These are phyloP conservation scores for Moniliophthora roreri DNA, from an alignment of 1,284 basidiomycete species.

Conservation along the genomic window DNA sequence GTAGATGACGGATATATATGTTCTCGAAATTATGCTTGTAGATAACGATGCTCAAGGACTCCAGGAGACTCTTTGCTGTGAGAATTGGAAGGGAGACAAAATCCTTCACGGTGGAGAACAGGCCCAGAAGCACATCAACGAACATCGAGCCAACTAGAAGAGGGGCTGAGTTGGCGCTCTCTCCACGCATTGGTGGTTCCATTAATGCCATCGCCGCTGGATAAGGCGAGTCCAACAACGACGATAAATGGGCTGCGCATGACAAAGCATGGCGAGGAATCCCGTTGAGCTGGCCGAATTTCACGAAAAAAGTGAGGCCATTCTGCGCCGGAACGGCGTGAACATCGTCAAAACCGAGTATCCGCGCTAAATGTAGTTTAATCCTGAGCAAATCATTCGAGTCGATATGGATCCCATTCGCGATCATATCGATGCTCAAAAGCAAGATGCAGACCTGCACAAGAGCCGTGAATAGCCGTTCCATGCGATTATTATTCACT, in stretches of 20 bases:
- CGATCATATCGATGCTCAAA: constrained; percentile 62
- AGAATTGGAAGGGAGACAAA: constrained; percentile 47
- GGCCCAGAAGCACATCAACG: constrained; percentile 54
- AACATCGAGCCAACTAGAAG: constrained; percentile 61
- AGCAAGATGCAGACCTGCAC: constrained; percentile 53
- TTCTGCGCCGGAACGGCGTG: constrained; percentile 41
- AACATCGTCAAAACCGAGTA: constrained; percentile 56
- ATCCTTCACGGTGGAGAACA: constrained; percentile 45
- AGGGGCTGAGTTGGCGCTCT: constrained; percentile 42
- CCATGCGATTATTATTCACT: constrained; percentile 17
- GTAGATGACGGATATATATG: constrained; percentile 48
- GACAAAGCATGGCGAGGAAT: constrained; percentile 46
- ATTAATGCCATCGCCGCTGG: constrained; percentile 45
- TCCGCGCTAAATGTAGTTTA: constrained; percentile 56
- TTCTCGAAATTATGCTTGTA: constrained; percentile 71
- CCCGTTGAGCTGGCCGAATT: constrained; percentile 44
- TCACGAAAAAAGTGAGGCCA: constrained; percentile 51
- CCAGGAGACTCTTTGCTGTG: constrained; percentile 57
- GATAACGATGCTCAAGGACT: constrained; percentile 60
- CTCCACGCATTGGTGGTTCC: constrained; percentile 45
- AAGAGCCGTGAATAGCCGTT: not conserved
- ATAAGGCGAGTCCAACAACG: constrained; percentile 58
- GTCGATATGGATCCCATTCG: constrained; percentile 57
- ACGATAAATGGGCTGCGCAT: constrained; percentile 57
- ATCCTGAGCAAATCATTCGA: constrained; percentile 53